Base-by-base conservation (phyloP, 768 basidiomycete species). In the Leucocoprinus leucothites region DNA sequence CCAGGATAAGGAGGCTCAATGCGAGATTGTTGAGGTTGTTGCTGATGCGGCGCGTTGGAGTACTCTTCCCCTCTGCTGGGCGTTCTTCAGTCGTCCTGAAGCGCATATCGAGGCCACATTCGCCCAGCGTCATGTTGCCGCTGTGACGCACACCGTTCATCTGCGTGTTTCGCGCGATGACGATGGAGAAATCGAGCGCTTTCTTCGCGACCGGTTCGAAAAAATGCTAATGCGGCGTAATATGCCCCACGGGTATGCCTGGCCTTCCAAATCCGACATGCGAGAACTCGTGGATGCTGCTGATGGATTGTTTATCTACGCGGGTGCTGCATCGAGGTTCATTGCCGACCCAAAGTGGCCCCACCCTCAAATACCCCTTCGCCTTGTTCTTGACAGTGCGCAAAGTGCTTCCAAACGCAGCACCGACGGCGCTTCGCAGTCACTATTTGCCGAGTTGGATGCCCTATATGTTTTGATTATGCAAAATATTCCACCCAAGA, bases 291-390 rank as follows among this genome's bases (percentile, higher is more conserved):
- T 69, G 4, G 24, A 57, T 6, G 60, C 60, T 45, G 58, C 68
- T 0, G 53, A 57, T 0, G 63, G 67, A 0, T 53, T 66, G 9
- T 69, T 69, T 44, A 64, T 69, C 6, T 68, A 66, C 47, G 64
- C 67, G 1, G 34, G 62, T 16, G 64, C 67, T 0, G 64, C 66
- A 2, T 48, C 64, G 47, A 63, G 64, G 48, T 65, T 64, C 38
- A 59, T 67, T 14, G 64, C 58, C 19, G 61, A 61, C 13, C 46
- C 60, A 8, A 21, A 8, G 11, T 5, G 31, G 11, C 11, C 11
- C 11, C 6, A 31, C 11, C 31, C 11, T 31, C 31, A 31, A 5
- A 31, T 11, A 5, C 31, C 31, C 5, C 31, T 31, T 5, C 31
- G 11, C 31, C 31, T 5, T 5, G 11, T 31, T 31, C 31, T 31